Evolutionary conservation across 331 rosid genomes (phyloP), one percentile per base, ranked within the genome.

Genomic region (Pyrus hybrid): DNA sequence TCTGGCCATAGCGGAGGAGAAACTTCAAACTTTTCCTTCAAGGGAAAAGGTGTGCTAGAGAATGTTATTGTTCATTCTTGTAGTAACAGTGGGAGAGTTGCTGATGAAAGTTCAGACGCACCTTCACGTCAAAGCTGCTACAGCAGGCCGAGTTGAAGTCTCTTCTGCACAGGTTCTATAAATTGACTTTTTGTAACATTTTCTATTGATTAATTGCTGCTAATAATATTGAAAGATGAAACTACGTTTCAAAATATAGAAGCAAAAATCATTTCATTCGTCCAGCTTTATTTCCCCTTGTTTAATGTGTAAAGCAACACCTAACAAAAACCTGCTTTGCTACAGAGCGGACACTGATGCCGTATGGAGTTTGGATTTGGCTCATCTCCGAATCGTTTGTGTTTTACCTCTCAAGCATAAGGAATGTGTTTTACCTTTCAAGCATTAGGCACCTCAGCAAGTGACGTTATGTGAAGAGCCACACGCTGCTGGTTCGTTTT

Each of bases 401-500:
- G 20, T 33, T 22, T 28, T 26, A 62, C 23, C 37, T 26, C 67
- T 62, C 67, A 13, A 25, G 67, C 12, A 1, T 28, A 67, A 62
- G 76, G 80, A 83, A 77, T 41, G 33, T 29, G 26, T 47, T 43
- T 73, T 65, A 67, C 51, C 73, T 69, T 76, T 83, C 81, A 60
- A 80, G 85, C 82, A 77, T 54, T 70, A 62, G 80, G 80, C 86
- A 80, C 65, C 35, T 37, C 67, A 82, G 98, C 93, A 89, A 88
- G 98, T 56, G 98, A 91, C 88, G 96, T 68, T 37, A 67, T 68
- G 53, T 66, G 82, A 43, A 30, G 68, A 67, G 72, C 90, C 98
- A 91, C 97, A 91, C 88, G 82, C 80, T 16, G 23, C 92, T 71
- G 76, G 91, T 85, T 91, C 92, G 96, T 84, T 76, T 76, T 79